Percentiles rank a stretch among this genome's conserved stretches.
These are phyloP conservation scores for Eucalyptus brandiana DNA, from an alignment of 345 rosid species.

Conservation along the genomic window DNA sequence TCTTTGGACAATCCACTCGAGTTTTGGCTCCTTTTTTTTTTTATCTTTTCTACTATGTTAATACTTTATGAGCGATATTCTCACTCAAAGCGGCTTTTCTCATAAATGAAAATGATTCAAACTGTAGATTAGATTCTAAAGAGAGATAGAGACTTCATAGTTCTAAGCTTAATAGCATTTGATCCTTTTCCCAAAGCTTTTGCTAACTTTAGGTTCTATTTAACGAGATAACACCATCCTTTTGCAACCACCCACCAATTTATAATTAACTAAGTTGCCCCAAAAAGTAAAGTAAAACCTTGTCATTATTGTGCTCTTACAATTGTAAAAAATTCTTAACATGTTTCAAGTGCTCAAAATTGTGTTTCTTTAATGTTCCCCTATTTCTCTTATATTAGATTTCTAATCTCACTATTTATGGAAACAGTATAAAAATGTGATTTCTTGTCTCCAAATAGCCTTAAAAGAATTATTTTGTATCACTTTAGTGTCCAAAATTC, in stretches of 20 bases:
- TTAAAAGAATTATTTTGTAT: neutral
- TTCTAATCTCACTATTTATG: neutral
- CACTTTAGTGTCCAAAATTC: neutral
- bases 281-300: neutral
- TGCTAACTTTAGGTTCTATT: neutral
- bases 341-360: neutral
- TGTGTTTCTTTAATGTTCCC: neutral
- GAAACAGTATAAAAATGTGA: neutral
- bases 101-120: neutral
- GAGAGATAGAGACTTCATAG: neutral
- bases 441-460: neutral
- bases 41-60: neutral
- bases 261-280: too few species aligned
- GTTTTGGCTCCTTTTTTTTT: neutral
- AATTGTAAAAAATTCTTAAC: neutral
- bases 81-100: neutral
- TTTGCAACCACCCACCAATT: neutral
- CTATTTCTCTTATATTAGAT: neutral
- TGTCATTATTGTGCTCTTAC: neutral
- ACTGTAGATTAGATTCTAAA: neutral
- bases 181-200: neutral
- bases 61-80: neutral
- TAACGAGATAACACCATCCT: neutral
- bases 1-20: neutral
- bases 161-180: neutral